Evolutionary conservation across 2,329 filamentous ascomycete genomes (phyloP), one percentile per base, ranked within the genome.

Genomic region (Dryadomyces quercivorus): DNA sequence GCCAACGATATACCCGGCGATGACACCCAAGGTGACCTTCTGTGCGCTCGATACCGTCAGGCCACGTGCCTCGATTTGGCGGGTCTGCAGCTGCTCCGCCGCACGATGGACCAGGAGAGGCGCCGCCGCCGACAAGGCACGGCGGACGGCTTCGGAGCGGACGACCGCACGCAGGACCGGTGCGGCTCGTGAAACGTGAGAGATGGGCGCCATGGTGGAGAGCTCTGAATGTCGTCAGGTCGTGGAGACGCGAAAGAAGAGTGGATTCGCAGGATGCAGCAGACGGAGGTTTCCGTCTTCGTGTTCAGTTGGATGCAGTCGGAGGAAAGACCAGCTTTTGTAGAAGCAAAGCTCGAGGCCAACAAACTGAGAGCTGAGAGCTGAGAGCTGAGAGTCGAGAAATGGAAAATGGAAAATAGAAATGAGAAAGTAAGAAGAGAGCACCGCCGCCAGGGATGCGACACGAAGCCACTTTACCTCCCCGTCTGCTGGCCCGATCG

Each of bases 1-100:
- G 49, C 76, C 75, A 18, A 88, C 85, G 2, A 85, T 76, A 52
- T 62, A 62, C 8, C 48, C 61, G 3, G 54, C 61, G 61, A 90
- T 87, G 44, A 88, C 72, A 9, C 84, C 85, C 26, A 89, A 70
- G 0, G 86, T 89, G 10, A 88, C 76, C 53, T 75, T 75, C 62
- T 90, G 86, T 2, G 85, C 85, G 63, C 81, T 77, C 59, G 81
- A 85, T 45, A 83, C 80, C 26, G 72, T 63, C 12, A 87, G 70
- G 52, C 52, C 47, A 49, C 59, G 59, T 7, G 50, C 51, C 15
- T 51, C 51, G 3, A 59, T 21, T 21, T 46, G 52, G 16, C 21
- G 40, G 1, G 18, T 36, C 40, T 46, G 20, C 36, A 50, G 40
- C 2, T 57, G 44, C 3, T 52, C 51, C 10, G 57, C 57, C 0